Evolutionary conservation across 805 yeast species (phyloP), one percentile per base, ranked within the genome.

Genomic region (Ogataea trehalophila): DNA sequence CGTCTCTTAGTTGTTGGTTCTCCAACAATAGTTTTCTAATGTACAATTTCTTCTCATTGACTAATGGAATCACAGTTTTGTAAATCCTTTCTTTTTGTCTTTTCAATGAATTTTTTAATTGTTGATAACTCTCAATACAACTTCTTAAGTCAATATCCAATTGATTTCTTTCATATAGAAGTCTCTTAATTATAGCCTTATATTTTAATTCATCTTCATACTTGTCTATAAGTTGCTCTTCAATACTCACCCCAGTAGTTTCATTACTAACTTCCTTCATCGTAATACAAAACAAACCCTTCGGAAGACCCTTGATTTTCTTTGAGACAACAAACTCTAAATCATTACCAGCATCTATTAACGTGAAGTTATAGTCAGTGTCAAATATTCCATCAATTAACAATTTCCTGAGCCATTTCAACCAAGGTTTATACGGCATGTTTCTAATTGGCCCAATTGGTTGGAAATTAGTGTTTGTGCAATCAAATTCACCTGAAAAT

Each of bases 1-100:
- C 42, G 17, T 42, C 48, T 5, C 23, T 33, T 13, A 37, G 23
- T 5, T 31, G 34, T 4, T 29, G 41, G 13, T 34, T 36, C 15
- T 41, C 33, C 14, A 43, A 38, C 20, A 42, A 37, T 14, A 52
- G 44, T 8, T 40, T 42, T 22, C 46, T 37, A 16, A 51, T 51
- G n/a, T 18, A 17, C 23, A 18, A 18, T 39, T 55, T 55, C 41
- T 55, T 46, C 43, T 52, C 58, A 41, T 55, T 55, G 41, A 55
- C 42, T 53, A 55, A 48, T 6, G 58, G 55, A 15, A 55, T 39
- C 31, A 51, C 46, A 16, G 52, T 48, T 34, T 45, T 39, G 17
- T 49, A 43, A 16, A 51, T 38, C 42, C 41, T 48, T 5, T 42
- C 42, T 23, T 26, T 9, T 17, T 42, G 44, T 17, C 40, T 23